Conservation (phyloP, 208 protist genomes). For the Endotrypanum monterogeii region DNA sequence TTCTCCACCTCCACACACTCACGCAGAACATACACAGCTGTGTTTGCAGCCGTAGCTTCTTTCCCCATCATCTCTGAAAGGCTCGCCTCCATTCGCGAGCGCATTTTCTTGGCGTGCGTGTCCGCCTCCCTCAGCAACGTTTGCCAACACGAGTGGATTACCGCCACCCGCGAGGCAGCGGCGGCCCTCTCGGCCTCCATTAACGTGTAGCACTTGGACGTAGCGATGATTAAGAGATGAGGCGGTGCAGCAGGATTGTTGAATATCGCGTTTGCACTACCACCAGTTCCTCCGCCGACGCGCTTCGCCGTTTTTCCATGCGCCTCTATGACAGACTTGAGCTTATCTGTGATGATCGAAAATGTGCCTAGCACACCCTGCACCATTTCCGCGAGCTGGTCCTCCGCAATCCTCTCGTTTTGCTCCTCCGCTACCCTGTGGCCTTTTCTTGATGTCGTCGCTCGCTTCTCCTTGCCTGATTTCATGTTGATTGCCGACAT, state of each 20-base stretch:
- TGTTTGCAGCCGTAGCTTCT: slow-evolving; percentile 77
- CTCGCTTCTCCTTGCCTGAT: slow-evolving; percentile 55
- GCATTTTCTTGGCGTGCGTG: slow-evolving; percentile 30
- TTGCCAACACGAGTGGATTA: slow-evolving; percentile 18
- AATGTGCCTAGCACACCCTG: slow-evolving; percentile 38
- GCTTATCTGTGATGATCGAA: slow-evolving; percentile 42
- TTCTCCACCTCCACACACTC: slow-evolving; percentile 77
- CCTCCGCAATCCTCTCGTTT: slow-evolving; percentile 50
- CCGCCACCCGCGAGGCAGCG: slow-evolving; percentile 12
- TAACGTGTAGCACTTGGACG: slow-evolving; percentile 33
- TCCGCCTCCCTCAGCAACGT: slow-evolving; percentile 31
- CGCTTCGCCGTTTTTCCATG: slow-evolving; percentile 43
- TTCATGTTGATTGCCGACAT: not conserved
- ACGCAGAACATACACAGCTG: slow-evolving; percentile 80
- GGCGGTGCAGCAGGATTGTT: slow-evolving; percentile 7
- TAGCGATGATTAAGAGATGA: slow-evolving; percentile 15
- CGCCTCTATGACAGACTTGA: slow-evolving; percentile 36
- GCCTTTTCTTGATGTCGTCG: slow-evolving; percentile 36
- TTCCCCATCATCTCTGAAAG: slow-evolving; percentile 38
- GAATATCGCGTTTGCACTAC: not conserved
- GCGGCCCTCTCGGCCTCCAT: slow-evolving; percentile 28
- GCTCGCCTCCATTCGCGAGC: slow-evolving; percentile 28
- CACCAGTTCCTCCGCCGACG: slow-evolving; percentile 26
- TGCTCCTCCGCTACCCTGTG: slow-evolving; percentile 47
- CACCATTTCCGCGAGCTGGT: slow-evolving; percentile 54